These are phyloP conservation scores for Coemansia erecta DNA, from an alignment of 192 early-diverging fungal species.

Conservation along the genomic window DNA sequence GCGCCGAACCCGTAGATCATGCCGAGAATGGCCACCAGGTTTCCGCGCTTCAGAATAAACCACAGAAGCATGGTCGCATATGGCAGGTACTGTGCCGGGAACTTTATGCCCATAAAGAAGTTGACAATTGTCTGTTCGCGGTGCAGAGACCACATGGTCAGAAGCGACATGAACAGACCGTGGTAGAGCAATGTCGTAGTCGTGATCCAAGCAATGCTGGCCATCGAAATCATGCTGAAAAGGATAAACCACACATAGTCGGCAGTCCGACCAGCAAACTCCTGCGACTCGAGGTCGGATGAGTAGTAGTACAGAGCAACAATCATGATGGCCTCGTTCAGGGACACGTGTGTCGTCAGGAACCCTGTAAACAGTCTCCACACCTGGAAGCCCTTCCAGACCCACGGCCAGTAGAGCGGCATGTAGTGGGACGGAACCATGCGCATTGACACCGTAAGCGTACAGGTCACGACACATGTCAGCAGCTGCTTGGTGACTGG, in stretches of 20 bases:
- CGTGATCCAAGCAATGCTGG: constrained; percentile 28
- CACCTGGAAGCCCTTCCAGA: constrained; percentile 64
- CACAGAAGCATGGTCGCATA: constrained; percentile 64
- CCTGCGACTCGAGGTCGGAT: constrained; percentile 62
- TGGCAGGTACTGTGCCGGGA: constrained; percentile 75
- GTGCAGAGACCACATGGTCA: constrained; percentile 78
- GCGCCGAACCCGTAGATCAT: constrained; percentile 67
- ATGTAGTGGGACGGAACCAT: constrained; percentile 32
- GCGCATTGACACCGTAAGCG: constrained; percentile 12
- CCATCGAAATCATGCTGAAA: constrained; percentile 46
- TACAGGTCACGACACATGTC: constrained; percentile 1
- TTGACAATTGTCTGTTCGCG: constrained; percentile 56
- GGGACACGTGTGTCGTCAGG: constrained; percentile 54
- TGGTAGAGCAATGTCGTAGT: constrained; percentile 37
- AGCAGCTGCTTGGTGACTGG: constrained; percentile 1
- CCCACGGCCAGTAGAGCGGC: constrained; percentile 53
- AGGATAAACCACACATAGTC: constrained; percentile 80
- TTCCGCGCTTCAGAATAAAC: constrained; percentile 43
- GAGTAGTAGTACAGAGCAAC: constrained; percentile 77
- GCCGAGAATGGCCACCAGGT: constrained; percentile 35
- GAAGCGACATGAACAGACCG: constrained; percentile 59
- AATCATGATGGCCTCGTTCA: constrained; percentile 64
- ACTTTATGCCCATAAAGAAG: constrained; percentile 73
- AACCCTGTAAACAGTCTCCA: constrained; percentile 77
- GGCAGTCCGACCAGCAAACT: constrained; percentile 65